Conservation (phyloP, 495 filamentous ascomycete species). For the Jackrogersella multiformis region DNA sequence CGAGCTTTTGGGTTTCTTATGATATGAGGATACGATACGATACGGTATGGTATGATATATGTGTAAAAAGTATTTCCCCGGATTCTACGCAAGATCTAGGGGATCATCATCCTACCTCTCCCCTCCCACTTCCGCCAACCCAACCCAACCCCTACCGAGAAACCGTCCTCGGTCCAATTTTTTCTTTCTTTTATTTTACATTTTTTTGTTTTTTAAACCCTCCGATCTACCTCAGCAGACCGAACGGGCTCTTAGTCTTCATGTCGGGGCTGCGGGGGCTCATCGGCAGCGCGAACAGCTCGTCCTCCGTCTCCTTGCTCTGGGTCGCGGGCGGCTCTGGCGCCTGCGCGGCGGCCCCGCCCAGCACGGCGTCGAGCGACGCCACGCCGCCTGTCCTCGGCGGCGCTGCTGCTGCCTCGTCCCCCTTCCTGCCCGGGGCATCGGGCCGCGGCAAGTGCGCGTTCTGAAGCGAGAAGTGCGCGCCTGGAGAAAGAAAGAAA, state of each 20-base stretch:
- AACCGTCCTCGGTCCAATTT: no score
- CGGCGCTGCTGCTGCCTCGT: background rate
- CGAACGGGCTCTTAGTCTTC: constrained; percentile 73
- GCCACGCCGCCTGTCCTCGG: constrained; percentile 43
- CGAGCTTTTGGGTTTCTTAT: background rate
- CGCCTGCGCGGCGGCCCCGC: constrained; percentile 43
- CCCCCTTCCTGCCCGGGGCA: constrained; percentile 60
- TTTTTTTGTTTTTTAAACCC: no score
- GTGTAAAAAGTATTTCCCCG: no score
- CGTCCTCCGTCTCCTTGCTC: constrained; percentile 68
- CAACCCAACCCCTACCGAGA: no score
- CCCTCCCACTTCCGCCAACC: no score
- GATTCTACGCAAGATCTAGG: no score
- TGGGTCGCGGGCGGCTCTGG: constrained; percentile 42
- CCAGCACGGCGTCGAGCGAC: constrained; percentile 60
- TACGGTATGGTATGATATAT: no score
- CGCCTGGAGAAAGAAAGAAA: constrained; percentile 6
- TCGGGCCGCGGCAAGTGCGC: constrained; percentile 13
- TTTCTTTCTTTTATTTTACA: no score
- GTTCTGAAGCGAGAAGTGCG: constrained; percentile 18
- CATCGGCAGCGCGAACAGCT: constrained; percentile 81
- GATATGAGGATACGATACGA: no score
- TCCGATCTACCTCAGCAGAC: constrained; percentile 52
- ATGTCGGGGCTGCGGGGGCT: constrained; percentile 83
- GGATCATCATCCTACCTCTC: no score